Percentiles rank a stretch among this genome's conserved stretches.
phyloP scores from a whole-genome alignment of 768 basidiomycete genomes.

The Exsudoporus frostii region DNA sequence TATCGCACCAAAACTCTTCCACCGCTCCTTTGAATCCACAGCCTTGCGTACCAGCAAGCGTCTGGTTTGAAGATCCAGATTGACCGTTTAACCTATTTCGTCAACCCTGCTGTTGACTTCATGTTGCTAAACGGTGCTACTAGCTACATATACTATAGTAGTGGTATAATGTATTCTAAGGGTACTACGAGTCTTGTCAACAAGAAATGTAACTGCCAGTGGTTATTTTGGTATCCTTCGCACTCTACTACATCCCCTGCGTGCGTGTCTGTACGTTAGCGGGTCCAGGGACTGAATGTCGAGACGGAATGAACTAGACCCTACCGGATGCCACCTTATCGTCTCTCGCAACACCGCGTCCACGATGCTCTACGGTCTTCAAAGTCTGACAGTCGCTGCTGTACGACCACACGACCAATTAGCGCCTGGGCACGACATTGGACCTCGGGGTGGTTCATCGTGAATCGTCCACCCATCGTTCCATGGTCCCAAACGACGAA shows the following conservation, averaged over 20 bases:
- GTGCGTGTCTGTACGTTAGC: too few species aligned
- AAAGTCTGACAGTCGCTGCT: slow-evolving; percentile 30
- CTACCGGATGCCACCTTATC: slow-evolving; percentile 28
- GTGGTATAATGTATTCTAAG: too few species aligned
- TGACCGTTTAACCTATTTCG: background rate
- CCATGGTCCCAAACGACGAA: background rate
- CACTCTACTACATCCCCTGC: too few species aligned
- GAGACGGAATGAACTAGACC: slow-evolving; percentile 15
- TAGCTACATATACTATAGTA: too few species aligned
- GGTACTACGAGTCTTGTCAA: too few species aligned
- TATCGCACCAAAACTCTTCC: too few species aligned
- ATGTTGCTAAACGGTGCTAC: too few species aligned
- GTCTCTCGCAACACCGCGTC: slow-evolving; percentile 34
- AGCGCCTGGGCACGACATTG: slow-evolving; percentile 31
- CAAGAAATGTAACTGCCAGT: too few species aligned
- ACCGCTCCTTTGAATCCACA: too few species aligned
- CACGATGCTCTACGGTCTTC: slow-evolving; percentile 26
- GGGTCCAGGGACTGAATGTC: too few species aligned
- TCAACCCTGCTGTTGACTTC: background rate
- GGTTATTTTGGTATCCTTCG: too few species aligned
- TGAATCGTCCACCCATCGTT: background rate
- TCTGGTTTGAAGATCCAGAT: slow-evolving; percentile 44
- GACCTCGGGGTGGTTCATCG: slow-evolving; percentile 29
- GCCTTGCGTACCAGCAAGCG: too few species aligned
- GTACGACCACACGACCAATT: slow-evolving; percentile 30